Evolutionary conservation across 2,329 filamentous ascomycete genomes (phyloP), one percentile per base, ranked within the genome.

Genomic region (Dactylellina drechsleri): DNA sequence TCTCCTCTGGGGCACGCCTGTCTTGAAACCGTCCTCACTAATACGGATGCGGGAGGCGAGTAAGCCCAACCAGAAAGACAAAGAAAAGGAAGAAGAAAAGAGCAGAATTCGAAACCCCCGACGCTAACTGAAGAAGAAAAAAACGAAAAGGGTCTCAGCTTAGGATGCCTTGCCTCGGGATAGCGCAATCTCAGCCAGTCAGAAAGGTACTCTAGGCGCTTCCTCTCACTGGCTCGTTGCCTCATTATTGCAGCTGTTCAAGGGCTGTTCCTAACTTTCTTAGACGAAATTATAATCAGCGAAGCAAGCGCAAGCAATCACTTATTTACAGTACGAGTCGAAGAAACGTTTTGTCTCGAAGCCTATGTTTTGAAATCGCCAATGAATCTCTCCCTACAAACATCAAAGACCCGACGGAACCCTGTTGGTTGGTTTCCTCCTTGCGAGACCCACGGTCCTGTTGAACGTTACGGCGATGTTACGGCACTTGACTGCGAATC

Each of bases 141-240:
- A 36, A 36, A 36, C 31, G 43, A 47, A 59, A 47, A 31, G 53
- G 65, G 65, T 62, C 66, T 70, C 66, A 70, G 66, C 66, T 70
- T 15, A 47, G 43, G 43, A 18, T 15, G 15, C 66, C 66, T 71
- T 71, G 66, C 18, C 59, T 62, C 64, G 64, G 71, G 58, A 75
- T 75, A 75, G 71, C 71, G 71, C 71, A 75, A 75, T 75, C 71
- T 64, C 70, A 75, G 71, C 71, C 71, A 75, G 64, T 75, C 71
- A 68, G 23, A 75, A 53, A 41, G 58, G 23, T 60, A 75, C 58
- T 68, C 58, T 68, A 75, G 64, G 64, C 71, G 71, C 71, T 75
- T 52, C 64, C 49, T 68, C 58, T 53, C 16, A 75, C 71, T 75
- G 71, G 71, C 54, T 52, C 20, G 53, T 59, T 61, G 64, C 58